A percentile compares a stretch with the other conserved stretches of the same genome.
Evolutionary conservation across 1,284 basidiomycete species (phyloP).

Genomic region (Malassezia nana): DNA sequence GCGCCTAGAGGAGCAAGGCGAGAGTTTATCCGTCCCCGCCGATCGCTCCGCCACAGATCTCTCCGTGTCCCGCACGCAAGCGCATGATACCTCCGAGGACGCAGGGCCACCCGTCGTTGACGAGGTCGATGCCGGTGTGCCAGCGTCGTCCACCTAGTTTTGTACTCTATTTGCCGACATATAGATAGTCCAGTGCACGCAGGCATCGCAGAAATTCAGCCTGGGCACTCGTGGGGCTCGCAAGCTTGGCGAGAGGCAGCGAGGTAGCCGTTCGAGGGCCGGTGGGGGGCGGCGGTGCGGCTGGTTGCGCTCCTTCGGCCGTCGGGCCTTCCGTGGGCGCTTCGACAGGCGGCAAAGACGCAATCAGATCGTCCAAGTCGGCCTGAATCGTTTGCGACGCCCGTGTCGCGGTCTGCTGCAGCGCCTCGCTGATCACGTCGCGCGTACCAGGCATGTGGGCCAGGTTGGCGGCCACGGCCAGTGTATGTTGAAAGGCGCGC

Average conservation of each 20-base stretch:
- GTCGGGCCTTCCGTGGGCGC: slow-evolving; percentile 18
- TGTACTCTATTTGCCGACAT: slow-evolving; percentile 16
- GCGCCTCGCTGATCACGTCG: slow-evolving; percentile 32
- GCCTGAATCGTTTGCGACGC: slow-evolving; percentile 28
- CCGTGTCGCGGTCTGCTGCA: slow-evolving; percentile 32
- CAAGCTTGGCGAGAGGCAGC: slow-evolving; percentile 36
- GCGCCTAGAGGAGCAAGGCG: background rate
- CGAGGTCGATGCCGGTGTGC: slow-evolving; percentile 6
- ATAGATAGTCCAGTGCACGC: slow-evolving; percentile 41
- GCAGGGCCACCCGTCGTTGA: background rate
- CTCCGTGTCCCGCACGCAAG: slow-evolving; percentile 10
- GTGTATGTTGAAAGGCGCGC: slow-evolving; percentile 46
- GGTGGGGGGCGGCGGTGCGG: background rate
- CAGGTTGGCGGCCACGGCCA: slow-evolving; percentile 41
- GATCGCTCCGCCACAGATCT: slow-evolving; percentile 19
- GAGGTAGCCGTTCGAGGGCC: slow-evolving; percentile 19
- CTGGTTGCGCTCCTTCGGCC: background rate
- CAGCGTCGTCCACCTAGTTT: slow-evolving; percentile 1
- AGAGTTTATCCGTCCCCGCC: background rate
- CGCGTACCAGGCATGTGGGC: slow-evolving; percentile 32
- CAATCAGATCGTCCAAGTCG: slow-evolving; percentile 35
- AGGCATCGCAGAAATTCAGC: slow-evolving; percentile 42
- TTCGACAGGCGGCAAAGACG: slow-evolving; percentile 27
- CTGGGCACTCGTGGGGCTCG: slow-evolving; percentile 41
- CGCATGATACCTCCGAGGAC: background rate